Evolutionary conservation across 192 early-diverging fungal species (phyloP).

Genomic region (Backusella morwellensis): DNA sequence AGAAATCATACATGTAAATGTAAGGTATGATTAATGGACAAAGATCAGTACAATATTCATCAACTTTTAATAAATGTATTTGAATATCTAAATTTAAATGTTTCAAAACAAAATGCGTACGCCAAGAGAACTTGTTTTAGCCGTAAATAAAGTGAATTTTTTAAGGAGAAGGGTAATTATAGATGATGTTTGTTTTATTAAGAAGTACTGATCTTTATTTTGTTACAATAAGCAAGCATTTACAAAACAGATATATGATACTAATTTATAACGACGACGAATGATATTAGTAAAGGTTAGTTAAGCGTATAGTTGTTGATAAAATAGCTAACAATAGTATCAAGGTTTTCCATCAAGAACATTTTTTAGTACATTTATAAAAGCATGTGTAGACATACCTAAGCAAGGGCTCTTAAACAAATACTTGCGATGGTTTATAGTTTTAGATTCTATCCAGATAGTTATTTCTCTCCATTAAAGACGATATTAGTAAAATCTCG

Average conservation of each 20-base stretch:
- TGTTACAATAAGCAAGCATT: not conserved
- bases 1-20: not conserved
- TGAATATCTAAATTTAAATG: not conserved
- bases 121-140: not conserved
- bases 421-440: not conserved
- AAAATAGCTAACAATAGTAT: not conserved
- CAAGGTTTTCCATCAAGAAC: not conserved
- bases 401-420: not conserved
- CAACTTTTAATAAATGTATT: not conserved
- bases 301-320: not conserved
- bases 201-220: not conserved
- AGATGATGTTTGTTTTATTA: not conserved
- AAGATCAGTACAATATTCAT: not conserved
- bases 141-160: not conserved
- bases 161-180: not conserved
- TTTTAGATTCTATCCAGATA: not conserved
- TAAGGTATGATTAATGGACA: not conserved
- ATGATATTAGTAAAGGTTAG: not conserved
- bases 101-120: not conserved
- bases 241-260: not conserved
- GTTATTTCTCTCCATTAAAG: not conserved
- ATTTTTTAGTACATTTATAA: no score
- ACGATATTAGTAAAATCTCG: not conserved
- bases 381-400: no score
- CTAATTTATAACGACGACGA: not conserved